These are phyloP conservation scores for Colletotrichum cuscutae DNA, from an alignment of 2,329 filamentous ascomycete species.

Conservation along the genomic window DNA sequence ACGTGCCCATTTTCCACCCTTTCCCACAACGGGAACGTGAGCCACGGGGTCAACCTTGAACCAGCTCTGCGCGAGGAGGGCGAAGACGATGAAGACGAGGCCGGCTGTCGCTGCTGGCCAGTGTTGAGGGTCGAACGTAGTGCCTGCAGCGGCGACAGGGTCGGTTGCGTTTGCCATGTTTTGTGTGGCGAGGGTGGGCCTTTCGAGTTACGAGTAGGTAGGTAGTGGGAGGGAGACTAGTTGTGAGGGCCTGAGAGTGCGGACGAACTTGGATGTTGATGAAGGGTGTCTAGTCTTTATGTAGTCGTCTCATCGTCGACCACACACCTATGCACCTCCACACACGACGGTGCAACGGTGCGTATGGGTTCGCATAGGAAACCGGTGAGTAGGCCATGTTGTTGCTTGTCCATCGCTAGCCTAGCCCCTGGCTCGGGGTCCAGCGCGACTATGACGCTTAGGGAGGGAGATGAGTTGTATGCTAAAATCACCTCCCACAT, in stretches of 20 bases:
- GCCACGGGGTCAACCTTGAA: conserved; percentile 24
- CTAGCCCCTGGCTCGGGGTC: not conserved
- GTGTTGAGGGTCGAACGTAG: conserved; percentile 5
- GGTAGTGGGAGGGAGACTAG: no score
- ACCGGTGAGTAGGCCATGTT: not conserved
- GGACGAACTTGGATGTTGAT: not conserved
- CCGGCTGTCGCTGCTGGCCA: conserved; percentile 17
- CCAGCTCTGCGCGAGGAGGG: conserved; percentile 21
- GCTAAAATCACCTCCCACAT: conserved; percentile 1
- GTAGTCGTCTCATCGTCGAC: not conserved
- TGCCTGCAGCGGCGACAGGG: not conserved
- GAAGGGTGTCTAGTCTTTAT: not conserved
- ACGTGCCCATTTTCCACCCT: conserved; percentile 2
- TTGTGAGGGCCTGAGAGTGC: not conserved
- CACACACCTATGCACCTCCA: not conserved
- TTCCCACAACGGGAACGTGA: conserved; percentile 8
- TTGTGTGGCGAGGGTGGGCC: not conserved
- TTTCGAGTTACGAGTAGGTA: no score
- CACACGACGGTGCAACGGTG: not conserved
- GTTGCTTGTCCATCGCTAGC: not conserved
- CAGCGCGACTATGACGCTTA: not conserved
- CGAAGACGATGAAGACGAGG: conserved; percentile 11
- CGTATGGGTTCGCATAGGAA: not conserved
- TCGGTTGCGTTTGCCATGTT: conserved; percentile 16
- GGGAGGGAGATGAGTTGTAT: not conserved